Conservation (phyloP, 1,284 basidiomycete species). For the Apiotrichum porosum region DNA sequence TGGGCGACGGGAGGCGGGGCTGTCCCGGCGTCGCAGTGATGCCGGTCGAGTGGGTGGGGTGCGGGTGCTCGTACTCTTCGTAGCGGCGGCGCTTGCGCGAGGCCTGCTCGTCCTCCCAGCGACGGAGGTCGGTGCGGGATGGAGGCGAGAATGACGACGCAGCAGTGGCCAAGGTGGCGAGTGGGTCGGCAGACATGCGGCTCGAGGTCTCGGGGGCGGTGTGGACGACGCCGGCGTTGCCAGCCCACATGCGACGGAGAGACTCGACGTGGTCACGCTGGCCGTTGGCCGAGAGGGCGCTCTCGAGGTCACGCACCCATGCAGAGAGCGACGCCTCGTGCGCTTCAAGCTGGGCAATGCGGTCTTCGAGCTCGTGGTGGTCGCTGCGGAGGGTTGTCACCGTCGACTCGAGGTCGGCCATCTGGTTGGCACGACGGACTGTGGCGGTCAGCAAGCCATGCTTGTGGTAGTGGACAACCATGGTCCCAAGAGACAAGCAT, state of each 20-base stretch:
- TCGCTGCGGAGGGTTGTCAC: constrained; percentile 18
- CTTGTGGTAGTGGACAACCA: no score
- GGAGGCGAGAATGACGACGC: constrained; percentile 10
- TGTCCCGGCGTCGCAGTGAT: no score
- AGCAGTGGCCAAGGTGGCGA: constrained; percentile 18
- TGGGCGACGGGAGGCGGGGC: neutral
- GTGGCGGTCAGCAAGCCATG: neutral
- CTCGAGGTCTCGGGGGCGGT: neutral
- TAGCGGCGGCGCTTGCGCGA: constrained; percentile 10
- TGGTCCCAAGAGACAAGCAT: neutral
- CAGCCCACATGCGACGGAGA: constrained; percentile 24
- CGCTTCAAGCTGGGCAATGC: constrained; percentile 14
- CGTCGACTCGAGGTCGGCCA: constrained; percentile 32
- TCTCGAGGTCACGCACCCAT: constrained; percentile 37
- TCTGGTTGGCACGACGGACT: constrained; percentile 42
- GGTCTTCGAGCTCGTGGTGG: constrained; percentile 19
- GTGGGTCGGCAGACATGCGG: constrained; percentile 7
- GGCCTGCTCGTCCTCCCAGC: constrained; percentile 9
- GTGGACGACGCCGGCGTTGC: neutral
- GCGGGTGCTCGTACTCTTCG: constrained; percentile 5
- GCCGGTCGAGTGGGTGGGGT: neutral
- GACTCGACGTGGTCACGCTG: constrained; percentile 29
- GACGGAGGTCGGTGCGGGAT: neutral
- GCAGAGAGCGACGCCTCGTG: constrained; percentile 23
- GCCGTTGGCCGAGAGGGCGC: constrained; percentile 25